Conservation (phyloP, 2,329 filamentous ascomycete genomes). For the Myriosclerotinia scirpicola region DNA sequence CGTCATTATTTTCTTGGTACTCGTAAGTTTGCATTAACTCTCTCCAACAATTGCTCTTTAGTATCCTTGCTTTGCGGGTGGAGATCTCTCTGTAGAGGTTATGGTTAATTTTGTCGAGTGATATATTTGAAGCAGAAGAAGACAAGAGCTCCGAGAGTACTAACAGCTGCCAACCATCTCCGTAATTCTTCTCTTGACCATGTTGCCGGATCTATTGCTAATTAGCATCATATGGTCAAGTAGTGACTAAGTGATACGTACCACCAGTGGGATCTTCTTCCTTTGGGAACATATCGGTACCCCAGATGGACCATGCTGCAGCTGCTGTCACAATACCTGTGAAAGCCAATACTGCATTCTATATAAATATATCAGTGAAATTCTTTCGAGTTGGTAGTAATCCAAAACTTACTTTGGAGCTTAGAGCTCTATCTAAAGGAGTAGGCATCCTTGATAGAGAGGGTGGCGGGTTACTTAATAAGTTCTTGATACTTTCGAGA, state of each 20-base stretch:
- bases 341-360: slow-evolving; percentile 76
- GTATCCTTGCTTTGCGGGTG: slow-evolving; percentile 59
- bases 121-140: slow-evolving; percentile 8
- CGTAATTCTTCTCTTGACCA: slow-evolving; percentile 83
- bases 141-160: slow-evolving; percentile 41
- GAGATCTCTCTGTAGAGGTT: slow-evolving; percentile 56
- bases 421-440: slow-evolving; percentile 65
- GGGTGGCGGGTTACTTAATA: slow-evolving; percentile 16
- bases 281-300: slow-evolving; percentile 74
- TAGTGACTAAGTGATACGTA: slow-evolving; percentile 40
- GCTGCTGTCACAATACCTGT: slow-evolving; percentile 78
- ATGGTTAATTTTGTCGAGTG: slow-evolving; percentile 12
- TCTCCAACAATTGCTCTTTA: slow-evolving; percentile 63
- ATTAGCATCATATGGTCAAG: slow-evolving; percentile 1
- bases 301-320: slow-evolving; percentile 82
- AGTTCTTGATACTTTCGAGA: background rate
- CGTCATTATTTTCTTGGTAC: slow-evolving; percentile 36
- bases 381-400: background rate
- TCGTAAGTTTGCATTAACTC: slow-evolving; percentile 68
- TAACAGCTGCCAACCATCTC: slow-evolving; percentile 77
- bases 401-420: slow-evolving; percentile 59
- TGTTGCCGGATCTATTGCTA: slow-evolving; percentile 54
- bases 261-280: slow-evolving; percentile 75
- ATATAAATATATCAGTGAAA: slow-evolving; percentile 22
- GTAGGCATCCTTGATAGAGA: slow-evolving; percentile 59